Conservation (phyloP, 306 rosid species). For the Sophora flavescens region DNA sequence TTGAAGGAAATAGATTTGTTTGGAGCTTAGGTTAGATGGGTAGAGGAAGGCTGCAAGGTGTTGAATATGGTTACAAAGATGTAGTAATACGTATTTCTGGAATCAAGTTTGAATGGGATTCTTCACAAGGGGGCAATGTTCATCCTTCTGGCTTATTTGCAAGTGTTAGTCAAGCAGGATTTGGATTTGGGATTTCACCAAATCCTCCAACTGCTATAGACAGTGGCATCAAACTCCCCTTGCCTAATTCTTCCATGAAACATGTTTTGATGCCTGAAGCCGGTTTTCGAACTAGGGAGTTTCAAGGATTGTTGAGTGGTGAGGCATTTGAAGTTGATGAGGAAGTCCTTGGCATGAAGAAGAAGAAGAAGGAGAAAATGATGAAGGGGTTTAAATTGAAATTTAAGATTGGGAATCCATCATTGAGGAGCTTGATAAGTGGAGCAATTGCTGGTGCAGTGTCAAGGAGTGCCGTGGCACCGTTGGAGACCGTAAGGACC, state of each 20-base stretch:
- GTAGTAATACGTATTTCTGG: conserved; percentile 53
- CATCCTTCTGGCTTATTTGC: conserved; percentile 45
- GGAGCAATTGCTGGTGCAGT: conserved; percentile 80
- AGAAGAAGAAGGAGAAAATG: conserved; percentile 27
- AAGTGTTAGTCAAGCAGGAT: conserved; percentile 46
- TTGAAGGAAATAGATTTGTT: conserved; percentile 15
- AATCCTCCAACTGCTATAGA: conserved; percentile 40
- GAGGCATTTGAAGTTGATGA: conserved; percentile 22
- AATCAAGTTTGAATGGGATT: conserved; percentile 47
- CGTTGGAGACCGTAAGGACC: conserved; percentile 69
- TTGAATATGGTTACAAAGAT: conserved; percentile 41
- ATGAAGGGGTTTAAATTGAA: conserved; percentile 52
- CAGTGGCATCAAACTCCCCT: conserved; percentile 6
- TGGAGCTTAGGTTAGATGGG: conserved; percentile 45
- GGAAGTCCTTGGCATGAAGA: conserved; percentile 47
- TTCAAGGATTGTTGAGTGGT: conserved; percentile 33
- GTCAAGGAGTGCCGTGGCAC: conserved; percentile 67
- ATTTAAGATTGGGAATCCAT: conserved; percentile 59
- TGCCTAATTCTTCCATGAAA: conserved; percentile 39
- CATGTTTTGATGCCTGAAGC: conserved; percentile 37
- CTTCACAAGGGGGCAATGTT: conserved; percentile 19
- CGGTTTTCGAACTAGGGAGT: not conserved
- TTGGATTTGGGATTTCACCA: conserved; percentile 43
- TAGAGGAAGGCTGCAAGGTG: conserved; percentile 40
- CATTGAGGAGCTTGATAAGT: conserved; percentile 65